Percentiles rank a stretch among this genome's conserved stretches.
These are phyloP conservation scores for Aspergillus sclerotiicarbonarius DNA, from an alignment of 495 filamentous ascomycete genomes.

Conservation along the genomic window DNA sequence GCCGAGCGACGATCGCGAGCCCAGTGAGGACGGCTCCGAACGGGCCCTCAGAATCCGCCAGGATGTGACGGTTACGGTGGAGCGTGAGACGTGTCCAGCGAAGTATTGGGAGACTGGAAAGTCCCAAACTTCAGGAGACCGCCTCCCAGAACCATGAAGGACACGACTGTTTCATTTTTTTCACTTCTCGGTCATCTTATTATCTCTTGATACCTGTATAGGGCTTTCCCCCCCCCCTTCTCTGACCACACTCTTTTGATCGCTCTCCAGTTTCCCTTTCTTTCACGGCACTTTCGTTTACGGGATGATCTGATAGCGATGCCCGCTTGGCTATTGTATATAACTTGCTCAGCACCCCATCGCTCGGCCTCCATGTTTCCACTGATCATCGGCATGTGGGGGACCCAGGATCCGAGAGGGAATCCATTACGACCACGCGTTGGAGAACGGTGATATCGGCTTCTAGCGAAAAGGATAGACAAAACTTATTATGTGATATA, in stretches of 20 bases:
- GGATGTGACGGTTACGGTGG: slow-evolving; percentile 46
- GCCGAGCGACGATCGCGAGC: slow-evolving; percentile 29
- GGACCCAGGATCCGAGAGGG: neutral
- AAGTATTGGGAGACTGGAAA: slow-evolving; percentile 20
- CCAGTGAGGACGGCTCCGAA: slow-evolving; percentile 42
- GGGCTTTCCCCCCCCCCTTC: too few species aligned
- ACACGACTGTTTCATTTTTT: slow-evolving; percentile 10
- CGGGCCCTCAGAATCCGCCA: slow-evolving; percentile 45
- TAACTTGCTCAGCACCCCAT: neutral
- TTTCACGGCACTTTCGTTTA: neutral
- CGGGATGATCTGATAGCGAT: neutral
- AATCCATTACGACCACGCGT: slow-evolving; percentile 1
- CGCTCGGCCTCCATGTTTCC: neutral
- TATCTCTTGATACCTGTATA: neutral
- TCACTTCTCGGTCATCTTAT: neutral
- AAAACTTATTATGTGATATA: neutral
- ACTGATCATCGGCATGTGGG: slow-evolving; percentile 1
- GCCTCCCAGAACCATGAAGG: slow-evolving; percentile 15
- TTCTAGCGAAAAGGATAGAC: slow-evolving; percentile 1
- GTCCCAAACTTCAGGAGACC: neutral
- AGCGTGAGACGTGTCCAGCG: slow-evolving; percentile 33
- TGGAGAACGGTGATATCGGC: neutral
- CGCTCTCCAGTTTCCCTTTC: neutral
- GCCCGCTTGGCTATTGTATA: slow-evolving; percentile 3
- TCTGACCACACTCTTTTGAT: neutral